Base-by-base conservation (phyloP, 2,329 filamentous ascomycete species). In the Ambrosiella beaveri region DNA sequence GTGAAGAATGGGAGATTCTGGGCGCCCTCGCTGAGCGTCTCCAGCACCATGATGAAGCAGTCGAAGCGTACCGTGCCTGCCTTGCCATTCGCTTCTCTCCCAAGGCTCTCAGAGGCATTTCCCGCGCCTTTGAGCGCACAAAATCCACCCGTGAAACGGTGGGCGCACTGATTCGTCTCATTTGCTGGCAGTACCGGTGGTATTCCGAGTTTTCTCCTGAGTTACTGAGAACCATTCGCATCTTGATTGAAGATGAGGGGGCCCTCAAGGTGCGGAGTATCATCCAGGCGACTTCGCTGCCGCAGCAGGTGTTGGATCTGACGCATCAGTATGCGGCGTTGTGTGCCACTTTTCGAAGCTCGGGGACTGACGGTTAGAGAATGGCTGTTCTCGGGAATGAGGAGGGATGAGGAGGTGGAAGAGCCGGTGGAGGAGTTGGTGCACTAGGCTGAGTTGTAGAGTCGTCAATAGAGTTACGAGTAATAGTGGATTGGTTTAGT, bases 121-220 rank as follows among this genome's bases (percentile, higher is more conserved):
- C 97, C 55, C 83, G 82, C 57, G 77, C 88, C 53, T 88, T 89
- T 64, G 86, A 94, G 70, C 80, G 80, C 67, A 77, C 78, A 60
- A 86, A 85, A 65, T 88, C 87, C 70, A 89, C 87, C 2, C 76
- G 88, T 61, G 86, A 89, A 61, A 88, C 84, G 59, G 78, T 97
- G 6, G 85, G 83, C 36, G 84, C 87, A n/a, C 76, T 96, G 60
- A 96, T 98, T 63, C 78, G 89, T 56, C 75, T 98, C 47, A 88
- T 97, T 39, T 93, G 91, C 11, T 98, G 93, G 93, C 93, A 98
- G 72, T 98, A 96, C 72, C 79, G 93, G 64, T 98, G 93, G 93
- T 98, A 98, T 73, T 96, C 90, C 59, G 93, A 98, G 79, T 98
- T 98, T 72, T 96, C 90, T 15, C 93, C 93, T 0, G 84, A 90